Evolutionary conservation across 176 grass and related monocot species (phyloP), one percentile per base, ranked within the genome.

Genomic region (Oryza longistaminata): DNA sequence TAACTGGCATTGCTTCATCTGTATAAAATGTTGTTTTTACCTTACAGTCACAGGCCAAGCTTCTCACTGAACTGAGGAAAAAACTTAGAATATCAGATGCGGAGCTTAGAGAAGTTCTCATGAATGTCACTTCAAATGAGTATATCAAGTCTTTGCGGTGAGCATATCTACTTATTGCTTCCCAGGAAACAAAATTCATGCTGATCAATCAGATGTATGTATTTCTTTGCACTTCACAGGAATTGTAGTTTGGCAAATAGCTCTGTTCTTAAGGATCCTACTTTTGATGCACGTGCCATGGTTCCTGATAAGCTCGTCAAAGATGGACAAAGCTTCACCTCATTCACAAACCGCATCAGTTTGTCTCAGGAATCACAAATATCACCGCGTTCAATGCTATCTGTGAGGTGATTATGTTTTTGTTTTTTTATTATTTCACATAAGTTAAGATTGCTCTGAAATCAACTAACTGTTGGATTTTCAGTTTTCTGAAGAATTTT

Each of bases 21-120:
- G 7, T 55, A 66, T 71, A 48, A 42, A 12, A 66, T 70, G 64
- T 52, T 74, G 11, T 55, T 87, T 84, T 76, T 77, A 75, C 62
- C 65, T 84, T 77, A 53, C 74, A 92, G 88, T 87, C 75, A 67
- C 89, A 92, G 82, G 87, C 74, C 66, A 88, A 45, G 55, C 79
- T 97, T 88, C 88, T 97, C 73, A 58, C 72, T 64, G 71, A 92
- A 67, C 66, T 94, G 39, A 94, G 83, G 71, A 92, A 81, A 22
- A 80, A 92, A 85, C 85, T 97, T 73, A 92, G 80, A 78, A 85
- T 94, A 94, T 94, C 85, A 17, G 73, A 88, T 61, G 55, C 39
- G 68, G 94, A 94, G 78, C 90, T 94, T 88, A 84, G 74, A 87
- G 87, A 94, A 76, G 85, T 92, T 83, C 70, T 97, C 72, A 83